A percentile compares a stretch with the other conserved stretches of the same genome.
Evolutionary conservation across 805 yeast species (phyloP).

Genomic region (Ogataea degrootiae): DNA sequence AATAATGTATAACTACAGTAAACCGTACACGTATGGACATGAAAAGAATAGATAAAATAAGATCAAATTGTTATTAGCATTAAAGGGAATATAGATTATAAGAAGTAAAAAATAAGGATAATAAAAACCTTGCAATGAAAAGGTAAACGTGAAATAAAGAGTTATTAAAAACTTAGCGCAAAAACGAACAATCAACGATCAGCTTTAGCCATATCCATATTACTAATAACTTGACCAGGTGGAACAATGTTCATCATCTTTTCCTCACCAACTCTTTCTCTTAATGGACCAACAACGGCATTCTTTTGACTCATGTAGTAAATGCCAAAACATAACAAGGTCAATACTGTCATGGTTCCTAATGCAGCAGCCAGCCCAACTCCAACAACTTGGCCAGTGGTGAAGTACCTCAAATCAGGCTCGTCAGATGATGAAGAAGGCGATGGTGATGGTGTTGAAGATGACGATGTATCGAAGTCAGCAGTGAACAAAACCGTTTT

Average conservation of each 20-base stretch:
- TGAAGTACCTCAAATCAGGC: slow-evolving; percentile 22
- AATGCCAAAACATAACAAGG: slow-evolving; percentile 36
- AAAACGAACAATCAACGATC: background rate
- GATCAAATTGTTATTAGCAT: too few species aligned
- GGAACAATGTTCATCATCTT: slow-evolving; percentile 62
- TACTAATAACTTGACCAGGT: slow-evolving; percentile 42
- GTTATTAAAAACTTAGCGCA: background rate
- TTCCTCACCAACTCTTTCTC: slow-evolving; percentile 54
- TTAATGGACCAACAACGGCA: slow-evolving; percentile 40
- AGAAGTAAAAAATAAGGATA: background rate
- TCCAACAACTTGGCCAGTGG: slow-evolving; percentile 62
- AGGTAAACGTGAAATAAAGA: background rate
- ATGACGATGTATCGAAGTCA: slow-evolving; percentile 5
- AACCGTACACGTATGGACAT: too few species aligned
- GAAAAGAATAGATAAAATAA: too few species aligned
- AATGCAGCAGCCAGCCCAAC: slow-evolving; percentile 65
- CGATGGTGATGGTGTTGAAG: slow-evolving; percentile 5
- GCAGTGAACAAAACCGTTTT: slow-evolving; percentile 1
- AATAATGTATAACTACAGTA: too few species aligned
- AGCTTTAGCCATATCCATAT: slow-evolving; percentile 18
- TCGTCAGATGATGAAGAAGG: slow-evolving; percentile 1
- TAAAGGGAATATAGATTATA: background rate
- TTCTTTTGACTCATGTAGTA: slow-evolving; percentile 32
- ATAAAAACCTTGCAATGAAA: background rate
- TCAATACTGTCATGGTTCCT: slow-evolving; percentile 40